Conservation (phyloP, 83 land plant genomes). For the Isoetes engelmannii region DNA sequence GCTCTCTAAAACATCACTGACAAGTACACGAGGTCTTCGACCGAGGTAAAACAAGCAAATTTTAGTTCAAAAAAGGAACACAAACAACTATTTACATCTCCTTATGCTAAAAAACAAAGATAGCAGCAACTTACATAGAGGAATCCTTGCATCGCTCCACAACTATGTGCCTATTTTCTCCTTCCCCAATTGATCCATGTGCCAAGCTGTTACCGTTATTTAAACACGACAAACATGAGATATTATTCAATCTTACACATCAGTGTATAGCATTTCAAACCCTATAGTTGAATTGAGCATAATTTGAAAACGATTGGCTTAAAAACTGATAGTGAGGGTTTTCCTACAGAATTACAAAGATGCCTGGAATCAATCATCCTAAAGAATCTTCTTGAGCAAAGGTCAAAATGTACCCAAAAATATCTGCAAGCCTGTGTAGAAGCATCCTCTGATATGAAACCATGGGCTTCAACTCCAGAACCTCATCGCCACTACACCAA, state of each 20-base stretch:
- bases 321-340: too few species aligned
- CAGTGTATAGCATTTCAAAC: too few species aligned
- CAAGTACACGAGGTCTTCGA: conserved; percentile 32
- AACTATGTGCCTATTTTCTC: conserved; percentile 67
- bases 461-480: conserved; percentile 86
- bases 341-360: too few species aligned
- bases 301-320: too few species aligned
- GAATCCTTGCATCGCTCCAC: conserved; percentile 70
- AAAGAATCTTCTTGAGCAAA: neutral
- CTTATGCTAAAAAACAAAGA: neutral
- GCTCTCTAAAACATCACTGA: conserved; percentile 34
- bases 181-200: conserved; percentile 94
- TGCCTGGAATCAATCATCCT: too few species aligned
- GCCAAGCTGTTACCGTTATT: conserved; percentile 46
- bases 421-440: conserved; percentile 92
- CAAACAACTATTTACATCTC: neutral
- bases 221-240: neutral
- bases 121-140: conserved; percentile 53
- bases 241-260: too few species aligned
- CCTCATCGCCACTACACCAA: conserved; percentile 46
- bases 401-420: conserved; percentile 60
- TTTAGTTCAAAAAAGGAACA: neutral
- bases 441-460: conserved; percentile 79
- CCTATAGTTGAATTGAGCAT: too few species aligned
- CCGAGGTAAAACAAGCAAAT: neutral